Conservation (phyloP, 2,329 filamentous ascomycete species). For the Rutstroemia sp. region DNA sequence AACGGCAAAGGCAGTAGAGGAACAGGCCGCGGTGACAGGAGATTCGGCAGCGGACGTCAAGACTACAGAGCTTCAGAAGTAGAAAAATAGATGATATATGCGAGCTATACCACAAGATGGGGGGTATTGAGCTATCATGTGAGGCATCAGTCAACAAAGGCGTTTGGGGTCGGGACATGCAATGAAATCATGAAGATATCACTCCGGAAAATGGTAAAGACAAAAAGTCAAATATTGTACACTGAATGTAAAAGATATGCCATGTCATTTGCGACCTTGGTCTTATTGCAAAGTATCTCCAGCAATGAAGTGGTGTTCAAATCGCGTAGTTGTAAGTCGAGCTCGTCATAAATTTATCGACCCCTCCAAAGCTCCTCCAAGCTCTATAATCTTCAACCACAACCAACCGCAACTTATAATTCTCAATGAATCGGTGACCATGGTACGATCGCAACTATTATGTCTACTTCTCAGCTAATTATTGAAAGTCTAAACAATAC, state of each 20-base stretch:
- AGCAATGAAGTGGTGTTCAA: neutral
- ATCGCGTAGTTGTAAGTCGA: neutral
- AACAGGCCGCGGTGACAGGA: neutral
- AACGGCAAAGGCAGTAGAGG: neutral
- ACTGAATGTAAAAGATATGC: conserved; percentile 9
- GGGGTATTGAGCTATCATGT: conserved; percentile 7
- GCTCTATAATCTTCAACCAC: conserved; percentile 1
- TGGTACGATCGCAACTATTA: conserved; percentile 20
- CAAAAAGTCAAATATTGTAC: conserved; percentile 9
- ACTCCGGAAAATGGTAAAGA: neutral
- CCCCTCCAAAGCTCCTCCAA: conserved; percentile 7
- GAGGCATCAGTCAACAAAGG: conserved; percentile 13
- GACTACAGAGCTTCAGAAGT: neutral
- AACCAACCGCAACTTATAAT: neutral
- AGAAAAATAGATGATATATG: neutral
- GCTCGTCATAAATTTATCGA: conserved; percentile 6
- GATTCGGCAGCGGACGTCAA: neutral
- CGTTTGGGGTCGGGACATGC: conserved; percentile 16
- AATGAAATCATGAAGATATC: conserved; percentile 6
- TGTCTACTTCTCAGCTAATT: conserved; percentile 13
- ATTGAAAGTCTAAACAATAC: conserved; percentile 90
- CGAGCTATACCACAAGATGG: neutral
- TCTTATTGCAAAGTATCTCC: neutral
- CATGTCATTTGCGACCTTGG: neutral
- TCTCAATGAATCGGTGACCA: conserved; percentile 21